Percentiles rank a stretch among this genome's conserved stretches.
These are phyloP conservation scores for Posidonia oceanica DNA, from an alignment of 116 monocot species.

Conservation along the genomic window DNA sequence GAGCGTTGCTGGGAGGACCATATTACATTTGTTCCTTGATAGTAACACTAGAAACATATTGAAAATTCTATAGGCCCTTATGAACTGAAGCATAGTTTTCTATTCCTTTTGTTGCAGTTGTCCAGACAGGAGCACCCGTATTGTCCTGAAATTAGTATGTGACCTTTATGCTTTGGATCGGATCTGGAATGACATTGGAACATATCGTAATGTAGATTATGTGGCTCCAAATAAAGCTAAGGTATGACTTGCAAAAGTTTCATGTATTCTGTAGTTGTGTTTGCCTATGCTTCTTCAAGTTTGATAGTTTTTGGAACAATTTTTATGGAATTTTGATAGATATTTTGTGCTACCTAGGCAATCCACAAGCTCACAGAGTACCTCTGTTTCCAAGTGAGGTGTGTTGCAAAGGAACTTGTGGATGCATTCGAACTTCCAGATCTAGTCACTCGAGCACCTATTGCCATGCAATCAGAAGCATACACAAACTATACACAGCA, in stretches of 20 bases:
- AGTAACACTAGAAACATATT: no score
- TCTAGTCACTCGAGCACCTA: conserved; percentile 45
- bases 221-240: conserved; percentile 92
- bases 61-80: no score
- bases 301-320: background rate
- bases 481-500: conserved; percentile 65
- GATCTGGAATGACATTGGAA: conserved; percentile 89
- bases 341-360: conserved; percentile 31
- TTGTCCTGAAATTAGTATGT: conserved; percentile 65
- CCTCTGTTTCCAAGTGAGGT: conserved; percentile 74
- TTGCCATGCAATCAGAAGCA: conserved; percentile 73
- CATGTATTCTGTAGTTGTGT: background rate
- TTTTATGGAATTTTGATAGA: conserved; percentile 3
- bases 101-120: conserved; percentile 35
- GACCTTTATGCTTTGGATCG: conserved; percentile 88
- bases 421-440: conserved; percentile 62
- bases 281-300: background rate
- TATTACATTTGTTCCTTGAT: no score
- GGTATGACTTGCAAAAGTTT: conserved; percentile 19
- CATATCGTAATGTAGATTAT: conserved; percentile 85
- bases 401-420: conserved; percentile 59
- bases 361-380: conserved; percentile 77
- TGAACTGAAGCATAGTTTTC: background rate
- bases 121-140: conserved; percentile 54
- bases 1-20: no score